Evolutionary conservation across 106 monocot genomes (phyloP), one percentile per base, ranked within the genome.

Genomic region (Dendrobium catenatum): DNA sequence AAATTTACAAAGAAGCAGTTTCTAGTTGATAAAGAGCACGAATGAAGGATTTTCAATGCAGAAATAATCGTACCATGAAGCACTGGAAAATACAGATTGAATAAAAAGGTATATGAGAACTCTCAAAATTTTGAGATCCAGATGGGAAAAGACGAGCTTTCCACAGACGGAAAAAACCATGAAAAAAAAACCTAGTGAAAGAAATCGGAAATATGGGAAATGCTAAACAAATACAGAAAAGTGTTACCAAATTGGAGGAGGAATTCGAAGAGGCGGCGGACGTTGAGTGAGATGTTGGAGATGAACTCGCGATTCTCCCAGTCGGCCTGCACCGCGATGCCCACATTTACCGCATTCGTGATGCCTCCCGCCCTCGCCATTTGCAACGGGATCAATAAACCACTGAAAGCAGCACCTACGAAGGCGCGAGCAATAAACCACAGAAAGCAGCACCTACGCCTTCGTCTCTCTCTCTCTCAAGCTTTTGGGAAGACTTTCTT

Each of bases 241-340:
- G 43, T 37, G 10, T 79, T 78, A 98, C 97, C 97, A 78, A 98
- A 98, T 42, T 93, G 94, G 87, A 98, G 81, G 78, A 98, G 97
- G 89, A 98, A 98, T 58, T 98, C 94, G 81, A 98, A 98, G 89
- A 98, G 97, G 84, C 97, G 94, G 51, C 97, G 94, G 67, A 98
- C 91, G 76, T 98, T 98, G 89, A 98, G 94, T 82, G 97, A 98
- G 84, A 97, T 94, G 88, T 94, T 86, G 80, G 97, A 92, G 82
- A 94, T 94, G 88, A 98, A 94, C 89, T 98, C 97, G 26, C 94
- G 90, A 78, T 94, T 94, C 86, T 98, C 97, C 97, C 97, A 98
- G 74, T 98, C 97, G 19, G 97, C 97, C 74, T 98, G 97, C 22
- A 98, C 97, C 6, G 97, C 97, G 47, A 98, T 98, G 80, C 97